Base-by-base conservation (phyloP, 441 rosid genomes). In the Pelargonium australe region DNA sequence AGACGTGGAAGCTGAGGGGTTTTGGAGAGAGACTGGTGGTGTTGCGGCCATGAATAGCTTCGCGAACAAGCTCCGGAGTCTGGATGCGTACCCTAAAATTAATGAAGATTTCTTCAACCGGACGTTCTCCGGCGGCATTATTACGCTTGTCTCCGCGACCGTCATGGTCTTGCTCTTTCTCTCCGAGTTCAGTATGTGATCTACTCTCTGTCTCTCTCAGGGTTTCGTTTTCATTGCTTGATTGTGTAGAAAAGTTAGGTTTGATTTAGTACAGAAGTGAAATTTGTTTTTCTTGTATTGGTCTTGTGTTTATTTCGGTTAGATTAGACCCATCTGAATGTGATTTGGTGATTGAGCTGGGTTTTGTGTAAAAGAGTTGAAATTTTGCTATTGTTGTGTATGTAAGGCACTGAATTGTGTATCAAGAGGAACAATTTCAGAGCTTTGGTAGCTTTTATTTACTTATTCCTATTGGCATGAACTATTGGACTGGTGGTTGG, bases 81-180 rank as follows among this genome's bases (percentile, higher is more conserved):
- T 75, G 65, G 78, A 75, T 31, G 78, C 78, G 2, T 75, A 75
- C 72, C 78, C 78, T n/a, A 75, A 75, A 64, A 57, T 75, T 69
- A 75, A 75, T 58, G 78, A 75, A 47, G 78, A 75, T 66, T 75
- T 71, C 75, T 75, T 67, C 75, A 75, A 67, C 72, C 78, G 78
- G 12, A 70, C 78, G 7, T 31, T 75, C 65, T 75, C 78, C 65
- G 78, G 78, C 61, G 78, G 78, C 62, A 57, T 75, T 66, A 28
- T 75, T 37, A 75, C 78, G 61, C 69, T 75, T 40, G 75, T 67
- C 75, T 75, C 75, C 66, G 28, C 69, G 4, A 16, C 67, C 72
- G 9, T 75, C 66, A 75, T 68, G 68, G 68, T 75, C 63, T 58
- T 67, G 68, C 78, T 75, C 72, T 67, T 75, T 72, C 31, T 71